Conservation (phyloP, 495 filamentous ascomycete genomes). For the Penicillium cosmopolitanum region DNA sequence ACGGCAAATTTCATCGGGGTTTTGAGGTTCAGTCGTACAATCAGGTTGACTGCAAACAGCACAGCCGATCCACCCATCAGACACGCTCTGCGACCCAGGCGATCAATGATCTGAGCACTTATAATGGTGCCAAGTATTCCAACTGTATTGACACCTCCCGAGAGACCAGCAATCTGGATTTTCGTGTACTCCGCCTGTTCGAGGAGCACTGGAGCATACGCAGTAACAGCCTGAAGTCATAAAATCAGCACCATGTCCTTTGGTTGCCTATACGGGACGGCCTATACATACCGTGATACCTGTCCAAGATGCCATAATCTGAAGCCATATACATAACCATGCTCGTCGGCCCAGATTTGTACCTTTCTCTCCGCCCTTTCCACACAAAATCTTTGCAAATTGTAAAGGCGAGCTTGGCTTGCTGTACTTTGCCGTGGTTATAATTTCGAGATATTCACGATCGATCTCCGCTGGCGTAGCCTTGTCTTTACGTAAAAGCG, state of each 20-base stretch:
- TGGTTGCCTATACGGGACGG: background rate
- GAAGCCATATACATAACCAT: conserved; percentile 55
- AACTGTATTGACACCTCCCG: conserved; percentile 57
- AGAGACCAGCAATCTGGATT: conserved; percentile 52
- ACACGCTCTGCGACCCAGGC: conserved; percentile 50
- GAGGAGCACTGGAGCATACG: conserved; percentile 46
- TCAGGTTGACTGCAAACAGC: conserved; percentile 37
- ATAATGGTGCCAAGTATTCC: conserved; percentile 59
- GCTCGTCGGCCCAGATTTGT: conserved; percentile 47
- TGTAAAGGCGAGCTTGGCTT: conserved; percentile 41
- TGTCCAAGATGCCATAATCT: conserved; percentile 58
- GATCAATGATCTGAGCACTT: conserved; percentile 56
- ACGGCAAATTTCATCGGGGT: background rate
- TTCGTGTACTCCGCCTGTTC: conserved; percentile 47
- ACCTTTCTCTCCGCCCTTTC: conserved; percentile 32
- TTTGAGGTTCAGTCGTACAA: conserved; percentile 26
- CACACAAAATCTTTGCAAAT: conserved; percentile 40
- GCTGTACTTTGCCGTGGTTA: conserved; percentile 34
- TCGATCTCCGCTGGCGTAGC: conserved; percentile 35
- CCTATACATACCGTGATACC: conserved; percentile 47
- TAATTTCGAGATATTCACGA: conserved; percentile 46
- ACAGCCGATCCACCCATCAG: conserved; percentile 43
- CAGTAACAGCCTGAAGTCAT: conserved; percentile 38
- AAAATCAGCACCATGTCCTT: background rate
- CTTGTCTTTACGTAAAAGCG: conserved; percentile 25